Conservation (phyloP, 768 basidiomycete genomes). For the Antrodiella citrinella region DNA sequence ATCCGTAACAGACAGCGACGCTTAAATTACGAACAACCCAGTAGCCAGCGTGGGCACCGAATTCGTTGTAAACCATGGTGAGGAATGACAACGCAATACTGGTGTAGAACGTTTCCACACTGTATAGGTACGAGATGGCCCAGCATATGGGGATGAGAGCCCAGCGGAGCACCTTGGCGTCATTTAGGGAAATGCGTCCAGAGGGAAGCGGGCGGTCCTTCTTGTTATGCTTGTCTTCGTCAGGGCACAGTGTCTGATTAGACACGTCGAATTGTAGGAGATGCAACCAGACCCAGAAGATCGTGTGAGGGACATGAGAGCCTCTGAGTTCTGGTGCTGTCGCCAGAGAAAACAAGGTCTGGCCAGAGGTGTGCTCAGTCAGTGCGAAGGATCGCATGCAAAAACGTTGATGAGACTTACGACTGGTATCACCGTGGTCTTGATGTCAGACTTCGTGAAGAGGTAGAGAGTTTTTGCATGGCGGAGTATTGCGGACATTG, state of each 20-base stretch:
- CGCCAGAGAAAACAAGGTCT: conserved; percentile 16
- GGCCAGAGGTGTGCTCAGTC: background rate
- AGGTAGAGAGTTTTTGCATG: conserved; percentile 21
- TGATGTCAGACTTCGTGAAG: conserved; percentile 28
- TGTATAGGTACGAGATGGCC: conserved; percentile 8
- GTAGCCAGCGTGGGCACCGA: conserved; percentile 15
- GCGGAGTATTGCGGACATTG: background rate
- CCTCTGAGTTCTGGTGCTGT: conserved; percentile 7
- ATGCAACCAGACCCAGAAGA: conserved; percentile 25
- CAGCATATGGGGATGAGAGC: conserved; percentile 22
- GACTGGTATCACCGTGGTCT: conserved; percentile 24
- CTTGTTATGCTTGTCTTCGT: conserved; percentile 28
- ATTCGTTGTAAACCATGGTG: conserved; percentile 24
- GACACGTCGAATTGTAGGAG: conserved; percentile 26
- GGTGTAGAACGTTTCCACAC: conserved; percentile 5
- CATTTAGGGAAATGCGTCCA: conserved; percentile 19
- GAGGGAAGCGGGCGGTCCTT: conserved; percentile 32
- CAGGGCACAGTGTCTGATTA: conserved; percentile 20
- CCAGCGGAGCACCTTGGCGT: conserved; percentile 25
- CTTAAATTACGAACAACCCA: conserved; percentile 24
- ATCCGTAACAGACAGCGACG: conserved; percentile 24
- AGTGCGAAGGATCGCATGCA: background rate
- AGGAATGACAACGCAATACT: conserved; percentile 18
- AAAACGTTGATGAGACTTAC: conserved; percentile 13
- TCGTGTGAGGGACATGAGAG: conserved; percentile 4